Percentiles rank a stretch among this genome's conserved stretches.
phyloP scores from a whole-genome alignment of 345 rosid species.

The Aquilaria malaccensis region DNA sequence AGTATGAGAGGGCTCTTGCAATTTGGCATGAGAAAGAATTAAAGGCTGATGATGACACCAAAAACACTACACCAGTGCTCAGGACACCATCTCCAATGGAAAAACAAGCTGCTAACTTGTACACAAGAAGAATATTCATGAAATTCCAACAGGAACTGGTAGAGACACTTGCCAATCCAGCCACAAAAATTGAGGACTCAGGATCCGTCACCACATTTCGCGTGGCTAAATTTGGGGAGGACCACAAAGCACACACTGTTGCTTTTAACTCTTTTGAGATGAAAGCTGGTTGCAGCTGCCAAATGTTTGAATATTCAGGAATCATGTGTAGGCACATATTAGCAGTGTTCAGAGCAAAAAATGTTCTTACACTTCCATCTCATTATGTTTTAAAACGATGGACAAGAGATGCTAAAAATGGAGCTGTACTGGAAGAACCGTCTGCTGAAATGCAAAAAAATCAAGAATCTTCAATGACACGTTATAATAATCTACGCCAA shows the following conservation, averaged over 20 bases:
- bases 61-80: conserved; percentile 40
- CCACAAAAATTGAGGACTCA: conserved; percentile 48
- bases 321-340: conserved; percentile 67
- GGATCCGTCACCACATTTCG: conserved; percentile 46
- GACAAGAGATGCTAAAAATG: conserved; percentile 70
- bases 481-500: conserved; percentile 62
- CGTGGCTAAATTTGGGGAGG: conserved; percentile 68
- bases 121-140: conserved; percentile 52
- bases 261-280: conserved; percentile 49
- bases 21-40: conserved; percentile 68
- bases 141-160: conserved; percentile 80
- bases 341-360: conserved; percentile 67
- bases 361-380: conserved; percentile 65
- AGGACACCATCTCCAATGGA: conserved; percentile 83
- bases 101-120: conserved; percentile 65
- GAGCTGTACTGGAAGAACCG: conserved; percentile 29
- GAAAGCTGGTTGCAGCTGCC: conserved; percentile 81
- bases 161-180: conserved; percentile 65
- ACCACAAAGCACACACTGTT: conserved; percentile 50
- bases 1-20: conserved; percentile 60
- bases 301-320: conserved; percentile 76
- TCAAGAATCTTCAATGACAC: conserved; percentile 45
- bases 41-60: conserved; percentile 67
- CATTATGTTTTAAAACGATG: conserved; percentile 63
- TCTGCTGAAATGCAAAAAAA: conserved; percentile 29